Conservation (phyloP, 2,329 filamentous ascomycete species). For the Aphanocladium album region DNA sequence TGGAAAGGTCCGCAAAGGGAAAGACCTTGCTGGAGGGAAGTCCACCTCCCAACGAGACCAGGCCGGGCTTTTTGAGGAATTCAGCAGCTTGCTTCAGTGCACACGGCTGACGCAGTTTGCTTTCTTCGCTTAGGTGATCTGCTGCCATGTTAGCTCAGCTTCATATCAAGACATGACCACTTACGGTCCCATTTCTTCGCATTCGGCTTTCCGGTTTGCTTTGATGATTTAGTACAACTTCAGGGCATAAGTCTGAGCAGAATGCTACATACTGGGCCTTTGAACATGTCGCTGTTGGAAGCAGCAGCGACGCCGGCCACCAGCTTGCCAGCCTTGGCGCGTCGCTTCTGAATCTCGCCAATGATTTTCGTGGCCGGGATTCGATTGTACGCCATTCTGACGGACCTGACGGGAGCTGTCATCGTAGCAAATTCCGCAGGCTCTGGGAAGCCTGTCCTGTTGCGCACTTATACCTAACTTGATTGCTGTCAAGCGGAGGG, state of each 20-base stretch:
- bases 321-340: conserved; percentile 66
- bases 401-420: background rate
- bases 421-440: background rate
- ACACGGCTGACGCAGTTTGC: conserved; percentile 54
- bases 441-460: background rate
- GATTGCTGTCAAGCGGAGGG: background rate
- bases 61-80: conserved; percentile 71
- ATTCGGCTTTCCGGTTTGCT: conserved; percentile 57
- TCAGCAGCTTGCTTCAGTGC: conserved; percentile 80
- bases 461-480: background rate
- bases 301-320: conserved; percentile 71
- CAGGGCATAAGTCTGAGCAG: background rate
- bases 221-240: background rate
- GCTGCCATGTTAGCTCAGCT: conserved; percentile 3
- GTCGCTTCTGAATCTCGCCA: conserved; percentile 60
- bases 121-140: conserved; percentile 60
- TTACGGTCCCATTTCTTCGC: conserved; percentile 81
- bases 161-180: conserved; percentile 24
- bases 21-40: conserved; percentile 87
- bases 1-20: conserved; percentile 72
- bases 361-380: conserved; percentile 26
- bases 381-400: background rate
- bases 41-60: conserved; percentile 91
- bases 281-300: conserved; percentile 78
- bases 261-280: conserved; percentile 55